Percentiles rank a stretch among this genome's conserved stretches.
These are phyloP conservation scores for Candida nanaspora DNA, from an alignment of 805 yeast genomes.

Conservation along the genomic window DNA sequence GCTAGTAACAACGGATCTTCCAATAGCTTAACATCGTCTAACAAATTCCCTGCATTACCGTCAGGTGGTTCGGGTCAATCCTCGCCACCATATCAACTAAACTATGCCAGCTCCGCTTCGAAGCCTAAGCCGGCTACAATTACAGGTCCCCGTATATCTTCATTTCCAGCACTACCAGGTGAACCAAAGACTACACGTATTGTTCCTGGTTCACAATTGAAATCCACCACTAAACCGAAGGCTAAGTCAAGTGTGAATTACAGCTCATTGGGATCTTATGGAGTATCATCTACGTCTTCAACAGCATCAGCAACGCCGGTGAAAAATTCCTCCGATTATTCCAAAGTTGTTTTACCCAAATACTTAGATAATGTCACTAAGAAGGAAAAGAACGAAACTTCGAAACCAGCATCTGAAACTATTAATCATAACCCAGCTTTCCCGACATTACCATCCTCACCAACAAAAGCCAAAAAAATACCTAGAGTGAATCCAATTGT, in stretches of 20 bases:
- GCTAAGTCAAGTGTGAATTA: background rate
- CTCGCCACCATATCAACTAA: background rate
- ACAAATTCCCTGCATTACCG: background rate
- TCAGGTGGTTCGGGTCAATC: background rate
- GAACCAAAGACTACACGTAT: background rate
- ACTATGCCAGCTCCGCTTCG: slow-evolving; percentile 12
- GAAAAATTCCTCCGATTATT: background rate
- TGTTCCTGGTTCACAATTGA: slow-evolving; percentile 1
- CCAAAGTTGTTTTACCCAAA: background rate
- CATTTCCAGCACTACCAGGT: slow-evolving; percentile 1
- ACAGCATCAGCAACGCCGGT: background rate
- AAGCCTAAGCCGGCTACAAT: slow-evolving; percentile 10
- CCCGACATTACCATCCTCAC: slow-evolving; percentile 30
- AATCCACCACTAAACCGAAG: background rate
- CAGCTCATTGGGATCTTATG: background rate
- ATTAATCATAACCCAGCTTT: slow-evolving; percentile 7
- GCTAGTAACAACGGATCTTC: slow-evolving; percentile 5
- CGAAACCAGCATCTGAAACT: background rate
- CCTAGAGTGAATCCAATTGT: slow-evolving; percentile 54
- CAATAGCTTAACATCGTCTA: background rate
- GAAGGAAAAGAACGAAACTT: background rate
- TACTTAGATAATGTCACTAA: background rate
- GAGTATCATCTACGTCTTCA: background rate
- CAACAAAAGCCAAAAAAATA: slow-evolving; percentile 35
- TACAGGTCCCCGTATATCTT: slow-evolving; percentile 4